Percentiles rank a stretch among this genome's conserved stretches.
These are phyloP conservation scores for Arthrinium phaeospermum DNA, from an alignment of 2,329 filamentous ascomycete species.

Conservation along the genomic window DNA sequence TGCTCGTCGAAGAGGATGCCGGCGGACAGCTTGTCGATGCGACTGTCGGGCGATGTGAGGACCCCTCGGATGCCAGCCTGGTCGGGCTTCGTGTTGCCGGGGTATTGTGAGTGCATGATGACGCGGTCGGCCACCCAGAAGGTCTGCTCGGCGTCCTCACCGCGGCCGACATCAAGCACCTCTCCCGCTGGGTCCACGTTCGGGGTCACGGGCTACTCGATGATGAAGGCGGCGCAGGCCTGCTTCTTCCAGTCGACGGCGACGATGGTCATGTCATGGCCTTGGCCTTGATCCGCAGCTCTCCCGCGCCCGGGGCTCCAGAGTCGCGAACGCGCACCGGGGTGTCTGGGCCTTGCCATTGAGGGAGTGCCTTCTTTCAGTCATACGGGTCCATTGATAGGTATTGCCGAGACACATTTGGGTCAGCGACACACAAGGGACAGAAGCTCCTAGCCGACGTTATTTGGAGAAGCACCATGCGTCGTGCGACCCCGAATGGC, in stretches of 20 bases:
- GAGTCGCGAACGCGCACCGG: not conserved
- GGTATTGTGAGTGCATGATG: conserved; percentile 37
- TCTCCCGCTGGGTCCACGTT: conserved; percentile 33
- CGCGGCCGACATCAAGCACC: conserved; percentile 27
- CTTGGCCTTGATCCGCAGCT: conserved; percentile 25
- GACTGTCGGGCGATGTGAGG: conserved; percentile 2
- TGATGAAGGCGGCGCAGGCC: conserved; percentile 32
- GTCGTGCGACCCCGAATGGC: too few species aligned
- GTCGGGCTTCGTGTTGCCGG: not conserved
- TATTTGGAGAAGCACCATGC: too few species aligned
- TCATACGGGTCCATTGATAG: too few species aligned
- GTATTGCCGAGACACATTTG: too few species aligned
- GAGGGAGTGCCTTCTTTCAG: not conserved
- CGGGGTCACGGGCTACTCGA: conserved; percentile 27
- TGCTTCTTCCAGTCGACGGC: conserved; percentile 43
- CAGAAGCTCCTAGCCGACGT: too few species aligned
- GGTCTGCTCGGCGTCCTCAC: conserved; percentile 25
- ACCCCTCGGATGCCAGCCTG: conserved; percentile 28
- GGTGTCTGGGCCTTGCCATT: not conserved
- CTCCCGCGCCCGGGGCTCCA: conserved; percentile 5
- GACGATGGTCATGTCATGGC: conserved; percentile 44
- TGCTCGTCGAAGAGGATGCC: conserved; percentile 23
- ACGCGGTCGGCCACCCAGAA: conserved; percentile 32
- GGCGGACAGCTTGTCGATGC: conserved; percentile 26
- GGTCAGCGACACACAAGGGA: too few species aligned